Conservation (phyloP, 345 rosid genomes). For the Barbarea vulgaris region DNA sequence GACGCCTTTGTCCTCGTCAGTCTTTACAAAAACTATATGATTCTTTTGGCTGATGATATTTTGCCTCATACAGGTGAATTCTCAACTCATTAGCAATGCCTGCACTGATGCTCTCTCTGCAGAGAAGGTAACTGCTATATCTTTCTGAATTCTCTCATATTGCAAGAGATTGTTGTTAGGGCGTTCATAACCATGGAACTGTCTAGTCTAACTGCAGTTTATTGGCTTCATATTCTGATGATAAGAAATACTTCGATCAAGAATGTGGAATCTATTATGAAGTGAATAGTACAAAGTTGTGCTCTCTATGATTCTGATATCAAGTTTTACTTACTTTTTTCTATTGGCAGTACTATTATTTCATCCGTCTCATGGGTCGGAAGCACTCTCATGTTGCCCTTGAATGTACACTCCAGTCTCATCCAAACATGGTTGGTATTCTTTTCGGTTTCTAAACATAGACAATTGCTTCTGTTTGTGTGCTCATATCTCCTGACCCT, state of each 20-base stretch:
- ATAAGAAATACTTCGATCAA: constrained; percentile 4
- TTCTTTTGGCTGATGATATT: constrained; percentile 10
- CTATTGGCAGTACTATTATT: constrained; percentile 82
- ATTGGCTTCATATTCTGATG: constrained; percentile 1
- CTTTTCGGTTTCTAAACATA: neutral
- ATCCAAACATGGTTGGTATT: constrained; percentile 87
- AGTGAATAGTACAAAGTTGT: neutral
- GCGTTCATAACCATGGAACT: neutral
- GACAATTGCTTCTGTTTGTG: neutral
- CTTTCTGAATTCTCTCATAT: neutral
- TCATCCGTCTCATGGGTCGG: constrained; percentile 97
- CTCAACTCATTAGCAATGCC: constrained; percentile 96
- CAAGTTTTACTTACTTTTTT: neutral
- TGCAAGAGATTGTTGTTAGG: constrained; percentile 2
- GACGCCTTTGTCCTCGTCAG: neutral
- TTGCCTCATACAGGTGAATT: constrained; percentile 67
- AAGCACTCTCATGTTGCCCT: constrained; percentile 96
- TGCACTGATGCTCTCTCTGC: constrained; percentile 99
- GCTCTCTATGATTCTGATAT: constrained; percentile 15
- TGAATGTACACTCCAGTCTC: constrained; percentile 98
- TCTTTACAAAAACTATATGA: neutral
- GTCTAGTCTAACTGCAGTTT: constrained; percentile 7
- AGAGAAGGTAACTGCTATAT: constrained; percentile 67
- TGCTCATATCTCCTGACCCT: constrained; percentile 18
- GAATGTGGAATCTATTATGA: constrained; percentile 13